Base-by-base conservation (phyloP, 2,329 filamentous ascomycete genomes). In the Colletotrichum ledebouriae region DNA sequence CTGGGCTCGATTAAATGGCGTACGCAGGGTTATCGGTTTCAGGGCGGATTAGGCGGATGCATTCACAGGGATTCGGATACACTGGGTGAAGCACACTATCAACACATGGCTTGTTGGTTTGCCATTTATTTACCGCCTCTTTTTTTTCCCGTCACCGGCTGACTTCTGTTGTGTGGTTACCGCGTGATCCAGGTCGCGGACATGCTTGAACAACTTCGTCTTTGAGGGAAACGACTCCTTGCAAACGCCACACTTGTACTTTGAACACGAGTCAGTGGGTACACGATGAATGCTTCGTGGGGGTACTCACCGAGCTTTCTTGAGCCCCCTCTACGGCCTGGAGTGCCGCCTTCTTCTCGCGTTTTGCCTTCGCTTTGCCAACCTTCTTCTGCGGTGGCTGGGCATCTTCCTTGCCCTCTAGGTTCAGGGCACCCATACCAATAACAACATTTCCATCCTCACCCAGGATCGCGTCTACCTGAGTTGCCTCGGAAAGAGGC, bases 191-290 rank as follows among this genome's bases (percentile, higher is more conserved):
- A 87, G 79, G 10, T 89, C 86, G 70, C 88, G 87, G 66, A 96
- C 84, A 77, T 97, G 94, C 59, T 86, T 82, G 76, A 95, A 95
- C 17, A 97, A 79, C 72, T 89, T 89, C 6, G 87, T 91, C 72
- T 89, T 90, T 1, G 91, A 93, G 0, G 87, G 71, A 63, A 87
- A 88, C 1, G 67, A 71, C 65, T 80, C 78, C 3, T 78, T 75
- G 72, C 86, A 88, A 15, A 81, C 77, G 29, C 78, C 74, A 72
- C 85, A 87, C 63, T 72, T 78, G 61, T 84, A 78, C 78, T 82
- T 58, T 58, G 13, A n/a, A 15, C 41, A 22, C 6, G n/a, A 20
- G 6, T 59, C 25, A 55, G 11, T 15, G 29, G 22, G 11, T 52
- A 25, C 49, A 52, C 42, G 20, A 29, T 39, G 55, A 22, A 59